These are phyloP conservation scores for Aspergillus sp. DNA, from an alignment of 2,329 filamentous ascomycete species.

Conservation along the genomic window DNA sequence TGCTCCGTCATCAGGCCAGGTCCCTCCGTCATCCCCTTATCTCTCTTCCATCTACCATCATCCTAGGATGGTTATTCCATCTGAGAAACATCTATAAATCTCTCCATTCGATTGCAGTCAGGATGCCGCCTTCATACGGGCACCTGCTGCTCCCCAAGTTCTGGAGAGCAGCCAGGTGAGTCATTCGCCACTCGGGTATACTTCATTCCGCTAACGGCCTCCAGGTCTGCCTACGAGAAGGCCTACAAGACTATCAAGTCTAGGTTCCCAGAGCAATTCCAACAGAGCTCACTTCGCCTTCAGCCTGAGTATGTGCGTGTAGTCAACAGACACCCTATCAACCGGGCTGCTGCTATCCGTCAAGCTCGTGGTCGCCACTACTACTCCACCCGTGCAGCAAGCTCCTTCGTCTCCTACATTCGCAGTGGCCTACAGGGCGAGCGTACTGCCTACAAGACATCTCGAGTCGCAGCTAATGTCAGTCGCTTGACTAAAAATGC, in stretches of 20 bases:
- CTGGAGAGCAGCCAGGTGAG: conserved; percentile 52
- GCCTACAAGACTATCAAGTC: conserved; percentile 46
- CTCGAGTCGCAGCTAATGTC: conserved; percentile 58
- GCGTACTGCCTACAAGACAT: conserved; percentile 57
- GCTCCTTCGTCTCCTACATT: conserved; percentile 55
- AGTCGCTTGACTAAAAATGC: conserved; percentile 70
- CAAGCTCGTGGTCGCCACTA: conserved; percentile 67
- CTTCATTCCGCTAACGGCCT: conserved; percentile 25
- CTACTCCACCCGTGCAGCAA: conserved; percentile 57
- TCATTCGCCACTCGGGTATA: conserved; percentile 13
- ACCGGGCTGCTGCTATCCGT: conserved; percentile 63
- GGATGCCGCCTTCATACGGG: conserved; percentile 52
- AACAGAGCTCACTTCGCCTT: conserved; percentile 50
- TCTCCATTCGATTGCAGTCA: conserved; percentile 19
- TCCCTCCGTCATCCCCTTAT: conserved; percentile 16
- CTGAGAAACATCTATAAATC: conserved; percentile 11
- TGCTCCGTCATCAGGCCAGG: conserved; percentile 30
- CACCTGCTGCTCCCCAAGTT: conserved; percentile 54
- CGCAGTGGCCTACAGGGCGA: conserved; percentile 48
- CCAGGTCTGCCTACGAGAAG: conserved; percentile 52
- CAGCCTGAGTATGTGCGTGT: conserved; percentile 63
- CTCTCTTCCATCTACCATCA: conserved; percentile 18
- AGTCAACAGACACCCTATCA: conserved; percentile 60
- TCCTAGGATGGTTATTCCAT: conserved; percentile 24
- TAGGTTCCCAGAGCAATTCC: conserved; percentile 44